Evolutionary conservation across 1,284 basidiomycete genomes (phyloP).

Genomic region (Chondrostereum purpureum): DNA sequence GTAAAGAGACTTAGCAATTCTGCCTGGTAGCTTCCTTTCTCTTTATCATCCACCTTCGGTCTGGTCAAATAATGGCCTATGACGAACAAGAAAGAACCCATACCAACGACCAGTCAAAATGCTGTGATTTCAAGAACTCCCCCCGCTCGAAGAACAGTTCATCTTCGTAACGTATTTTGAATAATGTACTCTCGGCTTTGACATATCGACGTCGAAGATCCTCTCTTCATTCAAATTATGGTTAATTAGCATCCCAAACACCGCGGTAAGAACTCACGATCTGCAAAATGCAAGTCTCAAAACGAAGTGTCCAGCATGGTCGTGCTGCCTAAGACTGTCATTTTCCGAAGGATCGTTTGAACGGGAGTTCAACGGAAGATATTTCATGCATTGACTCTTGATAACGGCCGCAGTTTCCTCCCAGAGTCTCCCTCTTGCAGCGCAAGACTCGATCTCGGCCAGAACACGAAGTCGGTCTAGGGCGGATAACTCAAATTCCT

Average conservation of each 20-base stretch:
- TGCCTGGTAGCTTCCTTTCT: constrained; percentile 45
- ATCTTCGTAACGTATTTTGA: constrained; percentile 77
- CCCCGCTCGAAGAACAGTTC: constrained; percentile 60
- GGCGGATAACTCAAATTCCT: constrained; percentile 93
- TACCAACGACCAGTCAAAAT: constrained; percentile 77
- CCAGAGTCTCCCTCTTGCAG: constrained; percentile 76
- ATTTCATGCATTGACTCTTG: constrained; percentile 54
- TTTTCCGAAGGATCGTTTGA: constrained; percentile 41
- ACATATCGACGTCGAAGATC: constrained; percentile 88
- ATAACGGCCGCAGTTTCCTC: constrained; percentile 71
- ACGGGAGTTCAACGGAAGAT: constrained; percentile 66
- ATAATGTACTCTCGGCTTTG: constrained; percentile 83
- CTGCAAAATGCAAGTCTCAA: constrained; percentile 93
- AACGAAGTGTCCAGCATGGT: constrained; percentile 94
- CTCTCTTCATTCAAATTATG: constrained; percentile 48
- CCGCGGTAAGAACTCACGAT: constrained; percentile 58
- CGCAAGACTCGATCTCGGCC: constrained; percentile 91
- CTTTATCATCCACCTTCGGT: constrained; percentile 50
- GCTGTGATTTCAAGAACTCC: constrained; percentile 68
- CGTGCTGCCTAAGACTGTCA: constrained; percentile 72
- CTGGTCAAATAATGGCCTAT: neutral
- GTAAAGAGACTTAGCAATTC: constrained; percentile 47
- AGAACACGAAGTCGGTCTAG: constrained; percentile 86
- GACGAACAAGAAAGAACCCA: constrained; percentile 16
- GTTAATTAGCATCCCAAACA: constrained; percentile 4